phyloP scores from a whole-genome alignment of 106 monocot species.

The Triglochin maritima region DNA sequence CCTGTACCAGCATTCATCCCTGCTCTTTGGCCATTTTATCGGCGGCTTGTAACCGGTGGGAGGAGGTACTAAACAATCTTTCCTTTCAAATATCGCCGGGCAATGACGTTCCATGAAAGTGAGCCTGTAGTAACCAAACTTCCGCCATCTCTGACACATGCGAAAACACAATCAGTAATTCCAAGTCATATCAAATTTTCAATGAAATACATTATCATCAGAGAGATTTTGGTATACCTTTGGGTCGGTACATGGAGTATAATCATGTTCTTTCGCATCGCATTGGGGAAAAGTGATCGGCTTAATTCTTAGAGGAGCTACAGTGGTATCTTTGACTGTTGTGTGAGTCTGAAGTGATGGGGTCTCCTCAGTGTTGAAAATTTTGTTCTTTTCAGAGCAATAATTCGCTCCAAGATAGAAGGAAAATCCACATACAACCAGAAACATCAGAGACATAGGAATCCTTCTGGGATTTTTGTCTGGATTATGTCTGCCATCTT shows the following conservation, averaged over 20 bases:
- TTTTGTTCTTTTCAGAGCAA: slow-evolving; percentile 41
- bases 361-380: slow-evolving; percentile 18
- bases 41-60: slow-evolving; percentile 70
- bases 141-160: slow-evolving; percentile 57
- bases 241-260: slow-evolving; percentile 98
- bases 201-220: neutral
- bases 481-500: slow-evolving; percentile 40
- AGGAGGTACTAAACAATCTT: slow-evolving; percentile 79
- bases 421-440: slow-evolving; percentile 63
- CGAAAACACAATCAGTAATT: neutral
- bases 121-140: slow-evolving; percentile 63
- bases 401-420: slow-evolving; percentile 77
- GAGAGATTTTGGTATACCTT: slow-evolving; percentile 34
- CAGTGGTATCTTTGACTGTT: slow-evolving; percentile 12
- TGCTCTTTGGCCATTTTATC: slow-evolving; percentile 90
- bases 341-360: slow-evolving; percentile 6
- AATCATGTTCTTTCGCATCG: slow-evolving; percentile 69
- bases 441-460: slow-evolving; percentile 43
- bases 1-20: slow-evolving; percentile 87
- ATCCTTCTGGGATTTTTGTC: slow-evolving; percentile 36
- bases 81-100: slow-evolving; percentile 53
- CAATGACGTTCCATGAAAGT: slow-evolving; percentile 87
- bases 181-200: too few relatives aligned
- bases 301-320: slow-evolving; percentile 33
- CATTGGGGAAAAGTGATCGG: slow-evolving; percentile 55